Base-by-base conservation (phyloP, 176 grass and related monocot genomes). In the Musa acuminata region DNA sequence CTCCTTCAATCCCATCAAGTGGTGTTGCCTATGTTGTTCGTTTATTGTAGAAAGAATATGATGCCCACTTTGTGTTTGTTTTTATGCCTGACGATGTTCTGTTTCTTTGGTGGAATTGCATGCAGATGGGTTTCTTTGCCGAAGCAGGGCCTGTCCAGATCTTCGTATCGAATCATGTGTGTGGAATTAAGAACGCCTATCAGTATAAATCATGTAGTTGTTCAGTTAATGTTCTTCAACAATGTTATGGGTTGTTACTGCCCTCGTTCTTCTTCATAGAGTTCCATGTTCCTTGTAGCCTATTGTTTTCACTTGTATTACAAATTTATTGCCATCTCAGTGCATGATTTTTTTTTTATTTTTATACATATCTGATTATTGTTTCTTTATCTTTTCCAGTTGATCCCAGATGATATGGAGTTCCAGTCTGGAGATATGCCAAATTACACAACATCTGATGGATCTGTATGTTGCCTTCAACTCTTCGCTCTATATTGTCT, bases 341-440 rank as follows among this genome's bases (percentile, higher is more conserved):
- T 16, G 13, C 51, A n/a, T 2, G 16, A 11, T 75, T 2, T 11
- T n/a, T n/a, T n/a, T 48, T 59, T n/a, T 52, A 51, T 0, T 71
- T 62, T 53, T 53, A 12, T 69, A 10, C 6, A 8, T 24, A 55
- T 50, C 71, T 71, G 35, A 21, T 13, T 12, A 5, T 43, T 55
- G 19, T 50, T 55, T 52, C 52, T 23, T 73, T 1, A 52, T 64
- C 25, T 80, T 67, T 43, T 73, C 55, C 73, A 99, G 95, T 83
- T 98, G 81, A 93, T 98, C 70, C 90, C 94, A 14, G 94, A 98
- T 12, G 94, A 98, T 73, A 98, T 98, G 90, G 90, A 98, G 69
- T 98, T 93, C 72, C 88, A 91, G 17, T 85, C 85, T 0, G 90
- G 94, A 71, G 94, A 98, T 51, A 80, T 91, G 79, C 90, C 94